Conservation (phyloP, 345 rosid species). For the Microcos paniculata region DNA sequence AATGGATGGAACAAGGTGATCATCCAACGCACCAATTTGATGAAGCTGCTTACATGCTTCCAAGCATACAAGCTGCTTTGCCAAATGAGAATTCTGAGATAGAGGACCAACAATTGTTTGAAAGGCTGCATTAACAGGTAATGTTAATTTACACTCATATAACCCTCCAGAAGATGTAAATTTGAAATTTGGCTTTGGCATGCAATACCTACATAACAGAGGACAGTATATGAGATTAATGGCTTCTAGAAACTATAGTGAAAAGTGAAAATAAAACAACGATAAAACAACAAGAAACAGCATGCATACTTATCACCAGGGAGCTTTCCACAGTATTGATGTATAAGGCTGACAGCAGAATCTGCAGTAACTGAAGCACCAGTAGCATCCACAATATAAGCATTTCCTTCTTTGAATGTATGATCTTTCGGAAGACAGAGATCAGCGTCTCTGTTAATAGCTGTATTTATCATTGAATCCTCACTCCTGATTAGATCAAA, state of each 20-base stretch:
- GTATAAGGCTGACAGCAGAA: slow-evolving; percentile 48
- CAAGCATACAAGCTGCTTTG: slow-evolving; percentile 66
- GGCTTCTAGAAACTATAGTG: background rate
- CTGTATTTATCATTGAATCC: slow-evolving; percentile 46
- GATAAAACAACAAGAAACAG: slow-evolving; percentile 5
- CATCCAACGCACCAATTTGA: slow-evolving; percentile 52
- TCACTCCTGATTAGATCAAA: slow-evolving; percentile 68
- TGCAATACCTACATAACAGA: slow-evolving; percentile 42
- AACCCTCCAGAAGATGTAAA: slow-evolving; percentile 30
- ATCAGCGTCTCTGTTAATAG: slow-evolving; percentile 51
- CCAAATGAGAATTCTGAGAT: slow-evolving; percentile 46
- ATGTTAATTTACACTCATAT: slow-evolving; percentile 40
- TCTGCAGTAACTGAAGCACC: slow-evolving; percentile 58
- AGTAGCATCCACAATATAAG: slow-evolving; percentile 42
- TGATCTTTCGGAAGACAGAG: slow-evolving; percentile 30
- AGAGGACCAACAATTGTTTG: slow-evolving; percentile 54
- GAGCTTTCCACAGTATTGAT: slow-evolving; percentile 58
- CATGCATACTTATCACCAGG: slow-evolving; percentile 50
- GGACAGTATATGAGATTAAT: background rate
- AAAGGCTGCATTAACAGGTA: slow-evolving; percentile 57
- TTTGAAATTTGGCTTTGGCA: slow-evolving; percentile 50
- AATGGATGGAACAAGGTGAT: slow-evolving; percentile 45
- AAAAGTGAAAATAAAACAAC: background rate
- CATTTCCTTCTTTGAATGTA: slow-evolving; percentile 29
- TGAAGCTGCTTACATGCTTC: slow-evolving; percentile 76